phyloP scores from a whole-genome alignment of 306 rosid species.

The Mimosa pudica region DNA sequence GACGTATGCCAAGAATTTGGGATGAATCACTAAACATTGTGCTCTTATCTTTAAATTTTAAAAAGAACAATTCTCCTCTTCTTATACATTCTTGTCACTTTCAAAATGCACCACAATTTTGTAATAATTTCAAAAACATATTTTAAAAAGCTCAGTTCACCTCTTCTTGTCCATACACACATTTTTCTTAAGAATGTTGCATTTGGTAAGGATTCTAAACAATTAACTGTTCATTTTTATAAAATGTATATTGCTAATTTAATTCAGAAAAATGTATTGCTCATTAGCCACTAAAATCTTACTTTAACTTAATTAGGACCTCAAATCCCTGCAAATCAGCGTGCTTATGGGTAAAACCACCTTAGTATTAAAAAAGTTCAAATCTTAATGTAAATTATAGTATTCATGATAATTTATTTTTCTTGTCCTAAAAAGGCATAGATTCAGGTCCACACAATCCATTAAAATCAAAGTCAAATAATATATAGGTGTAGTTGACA shows the following conservation, averaged over 20 bases:
- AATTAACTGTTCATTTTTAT: too few relatives aligned
- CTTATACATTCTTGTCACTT: too few relatives aligned
- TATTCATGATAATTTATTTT: neutral
- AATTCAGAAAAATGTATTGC: neutral
- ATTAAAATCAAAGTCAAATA: conserved; percentile 46
- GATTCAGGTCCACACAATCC: conserved; percentile 38
- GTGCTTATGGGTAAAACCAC: neutral
- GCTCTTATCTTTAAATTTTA: too few relatives aligned
- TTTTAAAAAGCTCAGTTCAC: too few relatives aligned
- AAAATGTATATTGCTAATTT: too few relatives aligned
- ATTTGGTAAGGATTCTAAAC: neutral
- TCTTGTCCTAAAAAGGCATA: neutral
- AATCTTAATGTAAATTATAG: neutral
- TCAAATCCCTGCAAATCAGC: neutral
- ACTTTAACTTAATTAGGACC: neutral
- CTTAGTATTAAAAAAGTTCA: neutral
- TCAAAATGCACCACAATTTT: too few relatives aligned
- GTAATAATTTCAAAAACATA: too few relatives aligned
- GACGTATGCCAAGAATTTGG: too few relatives aligned
- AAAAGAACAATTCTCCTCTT: too few relatives aligned
- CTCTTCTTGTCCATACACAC: neutral
- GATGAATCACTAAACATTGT: too few relatives aligned
- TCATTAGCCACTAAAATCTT: neutral
- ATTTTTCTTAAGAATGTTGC: neutral
- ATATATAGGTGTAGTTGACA: conserved; percentile 43